Evolutionary conservation across 768 basidiomycete genomes (phyloP).

Genomic region (Mycena pura): DNA sequence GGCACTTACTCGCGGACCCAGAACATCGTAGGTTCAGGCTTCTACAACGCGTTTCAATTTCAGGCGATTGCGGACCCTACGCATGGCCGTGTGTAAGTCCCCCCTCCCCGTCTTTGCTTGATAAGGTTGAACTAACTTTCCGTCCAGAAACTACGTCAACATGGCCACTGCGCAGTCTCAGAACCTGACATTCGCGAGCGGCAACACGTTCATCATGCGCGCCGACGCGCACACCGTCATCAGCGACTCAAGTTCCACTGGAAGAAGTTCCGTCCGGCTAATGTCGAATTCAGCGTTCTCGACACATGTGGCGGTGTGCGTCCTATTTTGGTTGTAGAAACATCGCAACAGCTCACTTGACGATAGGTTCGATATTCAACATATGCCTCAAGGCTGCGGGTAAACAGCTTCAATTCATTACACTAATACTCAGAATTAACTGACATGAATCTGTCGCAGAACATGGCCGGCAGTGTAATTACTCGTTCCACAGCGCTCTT

Average conservation of each 20-base stretch:
- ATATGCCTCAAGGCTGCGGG: conserved; percentile 70
- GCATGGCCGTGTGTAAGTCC: conserved; percentile 65
- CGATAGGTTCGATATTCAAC: conserved; percentile 53
- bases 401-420: conserved; percentile 31
- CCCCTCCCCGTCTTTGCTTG: not conserved
- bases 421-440: not conserved
- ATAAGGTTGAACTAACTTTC: not conserved
- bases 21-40: conserved; percentile 52
- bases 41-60: conserved; percentile 58
- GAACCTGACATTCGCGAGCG: conserved; percentile 65
- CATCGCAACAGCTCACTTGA: not conserved
- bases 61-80: conserved; percentile 65
- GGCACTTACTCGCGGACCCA: conserved; percentile 55
- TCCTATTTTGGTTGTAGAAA: conserved; percentile 15
- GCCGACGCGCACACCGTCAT: conserved; percentile 59
- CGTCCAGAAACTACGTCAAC: conserved; percentile 51
- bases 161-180: conserved; percentile 54
- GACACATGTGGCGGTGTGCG: conserved; percentile 61
- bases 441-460: too few relatives aligned
- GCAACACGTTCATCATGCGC: conserved; percentile 60
- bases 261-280: conserved; percentile 61
- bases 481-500: too few relatives aligned
- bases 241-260: conserved; percentile 8
- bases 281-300: conserved; percentile 58
- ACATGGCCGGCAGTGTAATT: conserved; percentile 63